Base-by-base conservation (phyloP, 2,329 filamentous ascomycete species). In the Hypoxylon sp. region DNA sequence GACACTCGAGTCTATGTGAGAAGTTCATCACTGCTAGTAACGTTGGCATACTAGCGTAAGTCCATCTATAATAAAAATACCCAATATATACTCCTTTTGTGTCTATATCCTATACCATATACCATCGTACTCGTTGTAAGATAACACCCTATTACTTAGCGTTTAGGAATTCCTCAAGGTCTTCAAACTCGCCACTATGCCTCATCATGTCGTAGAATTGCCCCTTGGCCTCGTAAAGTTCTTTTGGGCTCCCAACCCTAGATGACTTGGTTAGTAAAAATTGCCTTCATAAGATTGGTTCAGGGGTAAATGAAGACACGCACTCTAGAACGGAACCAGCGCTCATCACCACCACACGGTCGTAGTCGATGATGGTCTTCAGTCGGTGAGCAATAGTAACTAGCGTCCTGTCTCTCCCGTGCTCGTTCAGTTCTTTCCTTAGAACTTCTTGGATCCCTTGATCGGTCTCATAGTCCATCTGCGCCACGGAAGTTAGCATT, bases 311-410 rank as follows among this genome's bases (percentile, higher is more conserved):
- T n/a, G 27, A 8, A 13, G 27, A 48, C 13, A 72, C 80, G 76
- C 80, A 85, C 83, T 89, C 87, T 8, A 86, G 71, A 6, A 89
- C 85, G 31, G 79, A 78, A 0, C 87, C 87, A 0, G 81, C 82
- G 6, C 82, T 82, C 84, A 89, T 84, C 15, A 89, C 87, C 2
- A 89, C 82, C 0, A 90, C 82, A 31, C 81, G 81, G 72, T 90
- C 87, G 68, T 88, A 89, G 75, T 89, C 87, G 62, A 88, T 84
- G 57, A 90, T 88, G 0, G 87, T 89, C 46, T 84, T 80, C 52
- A 89, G 76, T 3, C 87, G 82, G 75, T 89, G 87, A 6, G 86
- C 87, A 68, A 89, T 87, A 2, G 86, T 87, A 19, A 89, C 83
- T 3, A 89, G 79, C 8, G 87, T 89, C 24, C 85, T 80, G 27